Base-by-base conservation (phyloP, 1,284 basidiomycete genomes). In the Boletellus deceptivus region DNA sequence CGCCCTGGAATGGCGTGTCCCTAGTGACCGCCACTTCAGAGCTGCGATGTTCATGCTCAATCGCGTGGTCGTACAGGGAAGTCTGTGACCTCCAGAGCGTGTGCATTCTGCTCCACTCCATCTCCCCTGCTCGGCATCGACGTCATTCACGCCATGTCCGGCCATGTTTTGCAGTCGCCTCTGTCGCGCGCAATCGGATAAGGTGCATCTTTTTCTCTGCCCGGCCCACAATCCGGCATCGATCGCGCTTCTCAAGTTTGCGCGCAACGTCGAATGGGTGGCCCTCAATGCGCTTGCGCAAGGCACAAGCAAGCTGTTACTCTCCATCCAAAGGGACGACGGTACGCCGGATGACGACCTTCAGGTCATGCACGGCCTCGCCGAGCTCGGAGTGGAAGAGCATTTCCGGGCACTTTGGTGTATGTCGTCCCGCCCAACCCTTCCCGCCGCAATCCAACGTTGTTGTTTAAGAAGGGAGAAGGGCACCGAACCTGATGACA, bases 141-240 rank as follows among this genome's bases (percentile, higher is more conserved):
- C 71, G 1, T 69, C 74, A 0, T 58, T 71, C 2, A 58, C 70
- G 13, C 63, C 69, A 20, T 90, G 89, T 59, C 73, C 78, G 13
- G 79, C 82, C 8, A 73, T 81, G 36, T 95, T 92, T 72, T 94
- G 92, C 72, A 89, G 83, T 56, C 79, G 87, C 4, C 76, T 90
- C 1, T 94, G 92, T 63, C 76, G 82, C 14, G 67, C 77, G 7
- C 79, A 84, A 17, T 78, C 81, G 5, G 76, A 75, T 0, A 77
- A 76, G 48, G 79, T 79, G 8, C 91, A 93, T 56, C 79, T 84
- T 0, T 71, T 94, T 2, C 74, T 95, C 9, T 95, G 92, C 60
- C 75, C 82, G 1, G 75, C 80, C 1, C 81, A 84, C 49, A 95
- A 93, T 61, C 87, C 88, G 0, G 80, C 79, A 6, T 82, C 78